A percentile compares a stretch with the other conserved stretches of the same genome.
Evolutionary conservation across 441 rosid species (phyloP).

Genomic region (Dalechampia spathulata): DNA sequence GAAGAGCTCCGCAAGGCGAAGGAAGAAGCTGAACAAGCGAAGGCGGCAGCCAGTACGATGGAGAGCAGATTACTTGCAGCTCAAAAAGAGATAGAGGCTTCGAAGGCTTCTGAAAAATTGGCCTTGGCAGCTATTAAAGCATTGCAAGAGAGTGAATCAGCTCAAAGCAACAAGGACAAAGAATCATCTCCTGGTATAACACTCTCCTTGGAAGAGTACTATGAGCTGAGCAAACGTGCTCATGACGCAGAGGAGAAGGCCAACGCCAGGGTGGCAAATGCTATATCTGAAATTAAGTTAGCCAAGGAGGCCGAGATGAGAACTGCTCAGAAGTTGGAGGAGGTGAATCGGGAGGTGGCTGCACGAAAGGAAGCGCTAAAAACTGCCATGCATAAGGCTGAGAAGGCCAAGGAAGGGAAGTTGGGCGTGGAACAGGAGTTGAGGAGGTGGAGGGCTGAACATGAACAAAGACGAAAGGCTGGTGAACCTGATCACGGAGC

Average conservation of each 20-base stretch:
- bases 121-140: constrained; percentile 87
- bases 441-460: constrained; percentile 84
- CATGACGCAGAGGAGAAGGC: constrained; percentile 83
- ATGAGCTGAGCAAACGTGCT: constrained; percentile 74
- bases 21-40: constrained; percentile 82
- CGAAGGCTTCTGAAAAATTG: constrained; percentile 74
- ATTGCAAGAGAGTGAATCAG: constrained; percentile 69
- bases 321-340: constrained; percentile 58
- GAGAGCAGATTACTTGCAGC: constrained; percentile 78
- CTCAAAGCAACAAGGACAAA: constrained; percentile 27
- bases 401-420: constrained; percentile 82
- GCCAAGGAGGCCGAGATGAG: constrained; percentile 64
- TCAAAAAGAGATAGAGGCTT: constrained; percentile 83
- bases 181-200: constrained; percentile 49
- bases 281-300: constrained; percentile 59
- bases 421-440: constrained; percentile 78
- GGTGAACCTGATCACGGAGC: constrained; percentile 36
- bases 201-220: constrained; percentile 81
- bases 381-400: constrained; percentile 71
- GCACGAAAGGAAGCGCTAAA: constrained; percentile 54
- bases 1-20: constrained; percentile 69
- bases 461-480: constrained; percentile 64
- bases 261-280: constrained; percentile 60
- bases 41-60: constrained; percentile 68
- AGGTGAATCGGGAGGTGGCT: constrained; percentile 56